A percentile compares a stretch with the other conserved stretches of the same genome.
phyloP scores from a whole-genome alignment of 2,329 filamentous ascomycete genomes.

The Dissoconium aciculare region DNA sequence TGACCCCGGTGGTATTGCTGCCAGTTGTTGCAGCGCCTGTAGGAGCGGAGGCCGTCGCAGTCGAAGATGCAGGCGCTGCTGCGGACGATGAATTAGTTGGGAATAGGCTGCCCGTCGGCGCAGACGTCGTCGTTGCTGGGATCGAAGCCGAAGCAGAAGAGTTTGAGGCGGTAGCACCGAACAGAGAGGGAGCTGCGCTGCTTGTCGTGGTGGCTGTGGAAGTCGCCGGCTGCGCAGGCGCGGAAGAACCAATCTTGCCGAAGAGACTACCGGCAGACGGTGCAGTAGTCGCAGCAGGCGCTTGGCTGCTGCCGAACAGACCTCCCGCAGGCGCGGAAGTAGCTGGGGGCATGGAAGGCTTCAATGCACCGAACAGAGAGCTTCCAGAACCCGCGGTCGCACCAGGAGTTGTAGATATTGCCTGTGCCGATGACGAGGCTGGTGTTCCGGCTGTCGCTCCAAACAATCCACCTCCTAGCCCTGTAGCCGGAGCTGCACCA shows the following conservation, averaged over 20 bases:
- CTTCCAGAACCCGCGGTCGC: not conserved
- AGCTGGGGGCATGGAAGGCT: not conserved
- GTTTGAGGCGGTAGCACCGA: not conserved
- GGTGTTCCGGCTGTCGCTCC: slow-evolving; percentile 1
- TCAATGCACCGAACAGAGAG: not conserved
- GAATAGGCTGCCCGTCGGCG: slow-evolving; percentile 5
- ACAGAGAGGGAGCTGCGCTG: not conserved
- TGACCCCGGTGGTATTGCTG: slow-evolving; percentile 1
- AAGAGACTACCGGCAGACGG: slow-evolving; percentile 4
- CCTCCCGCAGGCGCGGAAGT: not conserved
- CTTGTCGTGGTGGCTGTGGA: not conserved
- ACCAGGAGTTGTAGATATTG: not conserved
- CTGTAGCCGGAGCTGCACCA: not conserved
- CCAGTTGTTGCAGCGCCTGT: slow-evolving; percentile 1
- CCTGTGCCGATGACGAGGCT: slow-evolving; percentile 3
- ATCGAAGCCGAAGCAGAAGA: slow-evolving; percentile 4
- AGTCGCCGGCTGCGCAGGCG: not conserved
- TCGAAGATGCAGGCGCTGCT: not conserved
- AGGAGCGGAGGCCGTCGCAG: slow-evolving; percentile 1
- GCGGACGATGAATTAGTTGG: slow-evolving; percentile 3
- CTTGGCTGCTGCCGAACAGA: no score
- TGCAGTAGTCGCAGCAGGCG: slow-evolving; percentile 1
- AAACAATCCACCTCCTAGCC: not conserved
- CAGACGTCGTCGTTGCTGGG: slow-evolving; percentile 2
- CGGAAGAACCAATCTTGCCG: not conserved